These are phyloP conservation scores for Papiliotrema laurentii DNA, from an alignment of 1,284 basidiomycete species.

Conservation along the genomic window DNA sequence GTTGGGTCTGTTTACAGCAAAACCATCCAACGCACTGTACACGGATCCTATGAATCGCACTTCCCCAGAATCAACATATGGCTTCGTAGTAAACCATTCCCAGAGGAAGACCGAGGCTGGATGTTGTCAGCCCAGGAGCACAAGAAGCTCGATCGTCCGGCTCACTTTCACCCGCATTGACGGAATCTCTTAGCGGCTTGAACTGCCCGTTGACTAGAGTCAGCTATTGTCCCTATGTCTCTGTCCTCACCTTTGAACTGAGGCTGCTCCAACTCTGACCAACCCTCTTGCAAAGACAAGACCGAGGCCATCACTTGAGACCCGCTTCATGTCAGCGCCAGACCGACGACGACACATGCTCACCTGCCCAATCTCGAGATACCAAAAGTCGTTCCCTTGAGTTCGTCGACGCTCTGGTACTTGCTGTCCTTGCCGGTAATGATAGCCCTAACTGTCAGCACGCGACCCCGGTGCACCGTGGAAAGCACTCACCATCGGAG, in stretches of 20 bases:
- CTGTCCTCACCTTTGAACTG: slow-evolving; percentile 64
- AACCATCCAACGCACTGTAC: slow-evolving; percentile 35
- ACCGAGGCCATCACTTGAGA: slow-evolving; percentile 82
- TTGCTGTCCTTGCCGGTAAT: slow-evolving; percentile 74
- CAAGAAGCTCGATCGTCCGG: not conserved
- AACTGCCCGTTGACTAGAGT: slow-evolving; percentile 79
- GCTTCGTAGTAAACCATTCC: slow-evolving; percentile 98
- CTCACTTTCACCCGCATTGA: slow-evolving; percentile 66
- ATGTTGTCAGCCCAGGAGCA: slow-evolving; percentile 5
- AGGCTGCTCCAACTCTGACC: slow-evolving; percentile 55
- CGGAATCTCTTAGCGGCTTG: slow-evolving; percentile 78
- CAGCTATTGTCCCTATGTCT: not conserved
- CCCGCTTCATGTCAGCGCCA: slow-evolving; percentile 13
- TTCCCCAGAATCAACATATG: slow-evolving; percentile 75
- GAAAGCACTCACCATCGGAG: slow-evolving; percentile 64
- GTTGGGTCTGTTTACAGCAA: too few species aligned
- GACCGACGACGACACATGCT: slow-evolving; percentile 3
- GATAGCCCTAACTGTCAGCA: slow-evolving; percentile 64
- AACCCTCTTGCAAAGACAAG: slow-evolving; percentile 81
- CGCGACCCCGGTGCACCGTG: not conserved
- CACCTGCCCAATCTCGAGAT: slow-evolving; percentile 85
- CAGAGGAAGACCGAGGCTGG: slow-evolving; percentile 55
- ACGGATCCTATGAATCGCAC: slow-evolving; percentile 61
- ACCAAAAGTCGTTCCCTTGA: slow-evolving; percentile 77
- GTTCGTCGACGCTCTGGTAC: slow-evolving; percentile 68